phyloP scores from a whole-genome alignment of 495 filamentous ascomycete species.

The Pseudomonodictys pantanalensis region DNA sequence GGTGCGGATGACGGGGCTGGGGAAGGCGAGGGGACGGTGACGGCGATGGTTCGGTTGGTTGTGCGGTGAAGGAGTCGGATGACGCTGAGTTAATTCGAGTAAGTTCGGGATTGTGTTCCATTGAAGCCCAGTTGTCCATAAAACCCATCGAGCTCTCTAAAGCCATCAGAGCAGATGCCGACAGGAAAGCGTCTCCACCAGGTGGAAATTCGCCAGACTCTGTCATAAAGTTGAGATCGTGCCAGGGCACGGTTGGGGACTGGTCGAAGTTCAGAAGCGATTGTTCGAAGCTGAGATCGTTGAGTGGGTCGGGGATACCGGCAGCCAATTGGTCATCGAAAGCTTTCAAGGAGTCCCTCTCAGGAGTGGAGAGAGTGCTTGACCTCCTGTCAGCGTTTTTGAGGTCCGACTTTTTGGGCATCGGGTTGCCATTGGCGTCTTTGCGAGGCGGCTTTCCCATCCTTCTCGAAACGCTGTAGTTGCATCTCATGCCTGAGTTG shows the following conservation, averaged over 20 bases:
- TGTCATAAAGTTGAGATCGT: slow-evolving; percentile 21
- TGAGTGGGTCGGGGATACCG: slow-evolving; percentile 9
- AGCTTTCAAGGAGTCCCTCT: slow-evolving; percentile 4
- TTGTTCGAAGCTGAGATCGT: slow-evolving; percentile 2
- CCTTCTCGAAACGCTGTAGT: slow-evolving; percentile 16
- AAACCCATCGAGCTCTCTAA: slow-evolving; percentile 16
- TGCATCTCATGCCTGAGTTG: slow-evolving; percentile 23
- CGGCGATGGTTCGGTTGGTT: slow-evolving; percentile 8
- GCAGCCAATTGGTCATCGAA: slow-evolving; percentile 7
- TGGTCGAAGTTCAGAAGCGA: slow-evolving; percentile 18
- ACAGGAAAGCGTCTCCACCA: slow-evolving; percentile 2
- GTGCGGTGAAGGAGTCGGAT: slow-evolving; percentile 6
- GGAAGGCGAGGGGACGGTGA: background rate
- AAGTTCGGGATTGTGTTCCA: slow-evolving; percentile 8
- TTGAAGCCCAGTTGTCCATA: slow-evolving; percentile 13
- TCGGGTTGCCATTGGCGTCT: slow-evolving; percentile 16
- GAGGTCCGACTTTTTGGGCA: slow-evolving; percentile 8
- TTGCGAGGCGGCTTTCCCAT: slow-evolving; percentile 26
- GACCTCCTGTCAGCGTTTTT: slow-evolving; percentile 8
- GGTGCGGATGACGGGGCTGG: slow-evolving; percentile 7
- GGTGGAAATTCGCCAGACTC: background rate
- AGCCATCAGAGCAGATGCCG: slow-evolving; percentile 7
- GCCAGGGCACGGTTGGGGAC: slow-evolving; percentile 11
- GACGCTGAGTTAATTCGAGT: slow-evolving; percentile 8
- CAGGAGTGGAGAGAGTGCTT: slow-evolving; percentile 16